Base-by-base conservation (phyloP, 208 protist genomes). In the Porcisia hertigi region DNA sequence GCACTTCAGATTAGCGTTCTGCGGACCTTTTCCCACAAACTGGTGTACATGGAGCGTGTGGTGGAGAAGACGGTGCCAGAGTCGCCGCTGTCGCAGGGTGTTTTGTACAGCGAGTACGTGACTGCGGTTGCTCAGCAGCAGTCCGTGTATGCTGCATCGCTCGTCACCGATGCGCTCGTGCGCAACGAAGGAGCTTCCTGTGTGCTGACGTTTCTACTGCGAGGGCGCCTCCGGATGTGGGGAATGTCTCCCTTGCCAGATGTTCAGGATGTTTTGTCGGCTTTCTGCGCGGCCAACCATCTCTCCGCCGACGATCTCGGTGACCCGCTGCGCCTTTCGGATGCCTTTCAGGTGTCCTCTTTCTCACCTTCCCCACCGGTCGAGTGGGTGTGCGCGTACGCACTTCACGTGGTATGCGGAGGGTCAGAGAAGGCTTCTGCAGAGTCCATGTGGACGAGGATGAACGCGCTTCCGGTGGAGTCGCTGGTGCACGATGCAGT, bases 1-100 rank as follows among this genome's bases (percentile, higher is more conserved):
- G 77, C 85, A 30, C 70, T 87, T 73, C 84, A 91, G 77, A 67
- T 93, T 59, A 88, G 88, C 47, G 71, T 96, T 11, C 71, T 90
- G 71, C 81, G 85, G 43, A 84, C 82, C 58, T 92, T 89, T 69
- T 81, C 85, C 8, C 30, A 81, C 52, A 57, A 83, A 34, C 64
- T 86, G 8, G 55, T 73, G 9, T 85, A 88, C 53, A 66, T 87
- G 4, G 89, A 93, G 73, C 81, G 87, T 39, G 84, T 95, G 52
- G 73, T 92, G 63, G 72, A 77, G 45, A 91, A 92, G 75, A 83
- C 79, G 36, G 59, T 76, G 5, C 73, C 85, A 30, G 64, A 77
- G 69, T 80, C 83, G 3, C 73, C 66, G n/a, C 59, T 81, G 12
- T 69, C 74, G 39, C 82, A 92, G 65, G 77, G 58, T 0, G 79